These are phyloP conservation scores for Mariannaea elegans DNA, from an alignment of 2,329 filamentous ascomycete species.

Conservation along the genomic window DNA sequence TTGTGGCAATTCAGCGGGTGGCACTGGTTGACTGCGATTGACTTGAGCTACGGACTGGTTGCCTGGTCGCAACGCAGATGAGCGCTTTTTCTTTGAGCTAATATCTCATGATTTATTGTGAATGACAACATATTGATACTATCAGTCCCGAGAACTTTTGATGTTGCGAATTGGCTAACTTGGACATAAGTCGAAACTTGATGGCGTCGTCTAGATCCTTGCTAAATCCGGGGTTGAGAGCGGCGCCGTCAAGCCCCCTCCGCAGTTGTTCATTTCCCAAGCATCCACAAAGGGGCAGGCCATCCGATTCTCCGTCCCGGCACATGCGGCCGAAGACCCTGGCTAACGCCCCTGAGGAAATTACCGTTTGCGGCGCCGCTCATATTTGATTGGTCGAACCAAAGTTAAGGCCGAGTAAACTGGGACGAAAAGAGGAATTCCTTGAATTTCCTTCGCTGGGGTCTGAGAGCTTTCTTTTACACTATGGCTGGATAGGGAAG, in stretches of 20 bases:
- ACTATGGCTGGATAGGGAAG: slow-evolving; percentile 17
- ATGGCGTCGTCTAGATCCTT: neutral
- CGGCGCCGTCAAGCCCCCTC: slow-evolving; percentile 6
- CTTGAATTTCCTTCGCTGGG: neutral
- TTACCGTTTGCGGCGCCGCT: neutral
- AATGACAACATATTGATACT: neutral
- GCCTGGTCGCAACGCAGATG: slow-evolving; percentile 23
- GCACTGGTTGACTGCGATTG: slow-evolving; percentile 23
- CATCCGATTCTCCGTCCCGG: slow-evolving; percentile 9
- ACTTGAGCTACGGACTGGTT: slow-evolving; percentile 28
- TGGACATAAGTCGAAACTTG: neutral
- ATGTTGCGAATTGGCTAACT: neutral
- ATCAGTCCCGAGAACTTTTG: neutral
- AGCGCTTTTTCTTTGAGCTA: neutral
- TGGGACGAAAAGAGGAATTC: neutral
- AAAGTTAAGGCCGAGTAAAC: neutral
- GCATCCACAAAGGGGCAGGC: slow-evolving; percentile 6
- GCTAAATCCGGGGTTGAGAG: slow-evolving; percentile 33
- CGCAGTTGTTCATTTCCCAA: slow-evolving; percentile 35
- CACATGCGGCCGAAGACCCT: neutral
- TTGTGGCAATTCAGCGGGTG: slow-evolving; percentile 34
- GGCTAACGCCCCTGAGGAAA: neutral
- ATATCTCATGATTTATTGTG: neutral
- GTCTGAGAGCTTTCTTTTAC: neutral
- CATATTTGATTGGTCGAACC: neutral